These are phyloP conservation scores for Zygoascus bituminiphila DNA, from an alignment of 805 yeast genomes.

Conservation along the genomic window DNA sequence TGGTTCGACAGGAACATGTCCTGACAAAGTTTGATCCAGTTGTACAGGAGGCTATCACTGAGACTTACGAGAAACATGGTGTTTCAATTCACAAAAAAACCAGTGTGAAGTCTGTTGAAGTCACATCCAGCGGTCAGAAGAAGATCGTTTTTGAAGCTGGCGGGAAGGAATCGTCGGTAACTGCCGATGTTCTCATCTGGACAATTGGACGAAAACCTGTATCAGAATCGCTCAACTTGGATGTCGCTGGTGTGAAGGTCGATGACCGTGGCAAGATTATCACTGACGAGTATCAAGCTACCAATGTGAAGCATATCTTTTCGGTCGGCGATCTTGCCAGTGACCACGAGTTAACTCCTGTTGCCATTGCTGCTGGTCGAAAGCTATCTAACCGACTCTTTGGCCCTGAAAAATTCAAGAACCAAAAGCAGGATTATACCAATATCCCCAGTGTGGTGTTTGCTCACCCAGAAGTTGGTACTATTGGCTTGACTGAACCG, in stretches of 20 bases:
- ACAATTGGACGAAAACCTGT: slow-evolving; percentile 85
- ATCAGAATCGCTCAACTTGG: slow-evolving; percentile 59
- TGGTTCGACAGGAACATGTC: slow-evolving; percentile 87
- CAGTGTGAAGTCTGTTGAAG: slow-evolving; percentile 35
- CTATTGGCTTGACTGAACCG: slow-evolving; percentile 77
- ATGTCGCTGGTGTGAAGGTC: slow-evolving; percentile 61
- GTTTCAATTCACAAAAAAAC: slow-evolving; percentile 67
- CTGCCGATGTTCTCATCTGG: slow-evolving; percentile 83
- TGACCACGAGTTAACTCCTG: slow-evolving; percentile 90
- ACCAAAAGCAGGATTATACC: slow-evolving; percentile 74
- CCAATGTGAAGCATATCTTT: slow-evolving; percentile 60
- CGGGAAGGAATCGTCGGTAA: slow-evolving; percentile 34
- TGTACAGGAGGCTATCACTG: slow-evolving; percentile 72
- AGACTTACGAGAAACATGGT: slow-evolving; percentile 73
- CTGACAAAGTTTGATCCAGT: slow-evolving; percentile 79
- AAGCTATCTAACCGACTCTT: slow-evolving; percentile 84
- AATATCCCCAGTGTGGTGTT: slow-evolving; percentile 95
- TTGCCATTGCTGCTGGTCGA: slow-evolving; percentile 98
- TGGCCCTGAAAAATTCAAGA: slow-evolving; percentile 62
- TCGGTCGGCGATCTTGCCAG: slow-evolving; percentile 86
- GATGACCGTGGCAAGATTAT: slow-evolving; percentile 54
- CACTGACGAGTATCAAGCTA: slow-evolving; percentile 84
- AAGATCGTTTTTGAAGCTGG: slow-evolving; percentile 37
- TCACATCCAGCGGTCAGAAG: slow-evolving; percentile 38
- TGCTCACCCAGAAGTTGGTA: slow-evolving; percentile 96